Conservation (phyloP, 805 yeast species). For the Starmerella khaoyaiensis region DNA sequence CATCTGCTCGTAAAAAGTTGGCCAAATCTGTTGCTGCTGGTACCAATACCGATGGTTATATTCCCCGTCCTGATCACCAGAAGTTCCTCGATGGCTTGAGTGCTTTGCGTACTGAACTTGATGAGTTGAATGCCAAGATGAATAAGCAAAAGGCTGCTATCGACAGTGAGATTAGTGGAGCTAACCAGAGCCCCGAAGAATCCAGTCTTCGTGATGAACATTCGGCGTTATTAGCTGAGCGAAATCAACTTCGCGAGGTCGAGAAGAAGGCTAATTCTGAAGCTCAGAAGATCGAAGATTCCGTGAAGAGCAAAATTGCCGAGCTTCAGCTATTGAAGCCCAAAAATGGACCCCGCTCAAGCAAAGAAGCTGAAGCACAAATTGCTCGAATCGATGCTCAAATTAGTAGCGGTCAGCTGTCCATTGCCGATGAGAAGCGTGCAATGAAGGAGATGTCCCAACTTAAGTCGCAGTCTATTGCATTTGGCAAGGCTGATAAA, state of each 20-base stretch:
- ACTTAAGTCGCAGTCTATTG: slow-evolving; percentile 69
- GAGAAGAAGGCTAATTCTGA: slow-evolving; percentile 42
- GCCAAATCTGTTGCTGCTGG: background rate
- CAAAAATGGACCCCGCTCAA: slow-evolving; percentile 46
- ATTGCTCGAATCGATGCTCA: slow-evolving; percentile 45
- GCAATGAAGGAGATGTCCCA: slow-evolving; percentile 71
- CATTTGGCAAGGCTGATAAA: slow-evolving; percentile 57
- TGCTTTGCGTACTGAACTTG: slow-evolving; percentile 23
- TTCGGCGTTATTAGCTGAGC: slow-evolving; percentile 34
- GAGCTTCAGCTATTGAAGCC: slow-evolving; percentile 64
- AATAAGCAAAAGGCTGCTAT: slow-evolving; percentile 22
- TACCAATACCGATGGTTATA: slow-evolving; percentile 13
- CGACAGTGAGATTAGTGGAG: slow-evolving; percentile 17
- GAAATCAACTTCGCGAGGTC: slow-evolving; percentile 30
- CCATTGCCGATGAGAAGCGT: slow-evolving; percentile 83
- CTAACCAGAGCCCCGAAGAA: slow-evolving; percentile 28
- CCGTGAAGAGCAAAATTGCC: slow-evolving; percentile 57
- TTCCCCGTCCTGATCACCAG: slow-evolving; percentile 24
- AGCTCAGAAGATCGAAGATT: slow-evolving; percentile 55
- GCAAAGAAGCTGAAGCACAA: slow-evolving; percentile 29
- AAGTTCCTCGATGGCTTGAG: slow-evolving; percentile 24
- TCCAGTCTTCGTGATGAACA: slow-evolving; percentile 42
- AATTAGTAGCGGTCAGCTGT: slow-evolving; percentile 65
- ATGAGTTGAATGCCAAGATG: slow-evolving; percentile 21
- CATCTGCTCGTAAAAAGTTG: slow-evolving; percentile 1